Evolutionary conservation across 2,329 filamentous ascomycete species (phyloP), one percentile per base, ranked within the genome.

Genomic region (Didymella pomorum): DNA sequence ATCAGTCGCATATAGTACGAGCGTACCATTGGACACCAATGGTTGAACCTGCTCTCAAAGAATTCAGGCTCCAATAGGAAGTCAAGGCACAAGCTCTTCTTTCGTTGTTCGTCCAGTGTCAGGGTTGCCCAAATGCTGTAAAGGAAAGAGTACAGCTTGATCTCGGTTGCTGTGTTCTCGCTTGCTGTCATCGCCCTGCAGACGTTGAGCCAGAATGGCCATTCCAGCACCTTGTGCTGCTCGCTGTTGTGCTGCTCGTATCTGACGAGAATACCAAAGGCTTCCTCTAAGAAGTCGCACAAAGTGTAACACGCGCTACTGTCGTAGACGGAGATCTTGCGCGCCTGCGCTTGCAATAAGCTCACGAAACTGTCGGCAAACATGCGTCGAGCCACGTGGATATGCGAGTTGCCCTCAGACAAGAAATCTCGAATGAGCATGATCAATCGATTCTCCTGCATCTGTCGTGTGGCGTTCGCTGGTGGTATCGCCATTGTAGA

Each of bases 1-100:
- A 97, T 78, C 48, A 97, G 80, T 45, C 93, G 91, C 85, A 96
- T 95, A 73, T 89, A 97, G 76, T 97, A 97, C 14, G 92, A 90
- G 60, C 93, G 86, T 21, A 97, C 92, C 93, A 97, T 96, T 0
- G 93, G 92, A 71, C 92, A 96, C 93, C 93, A 97, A 71, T 97
- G 92, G 71, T 90, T 94, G 79, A 97, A 97, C 61, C 92, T 88
- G 60, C 86, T 87, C 71, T 91, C 87, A 73, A 97, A 97, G 2
- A 89, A 85, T 25, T 88, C 83, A 52, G 90, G 88, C 7, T 88
- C 84, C 12, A 97, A 80, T 37, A 97, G 79, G 81, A 95, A 93
- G 21, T 87, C 86, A 26, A 90, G 69, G 72, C 91, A 96, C 18
- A 96, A 73, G 14, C 83, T 80, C 56, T 85, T 82, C 76, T 94